Base-by-base conservation (phyloP, 108 stramenopile species). In the Pseudonitzschia multiseries region DNA sequence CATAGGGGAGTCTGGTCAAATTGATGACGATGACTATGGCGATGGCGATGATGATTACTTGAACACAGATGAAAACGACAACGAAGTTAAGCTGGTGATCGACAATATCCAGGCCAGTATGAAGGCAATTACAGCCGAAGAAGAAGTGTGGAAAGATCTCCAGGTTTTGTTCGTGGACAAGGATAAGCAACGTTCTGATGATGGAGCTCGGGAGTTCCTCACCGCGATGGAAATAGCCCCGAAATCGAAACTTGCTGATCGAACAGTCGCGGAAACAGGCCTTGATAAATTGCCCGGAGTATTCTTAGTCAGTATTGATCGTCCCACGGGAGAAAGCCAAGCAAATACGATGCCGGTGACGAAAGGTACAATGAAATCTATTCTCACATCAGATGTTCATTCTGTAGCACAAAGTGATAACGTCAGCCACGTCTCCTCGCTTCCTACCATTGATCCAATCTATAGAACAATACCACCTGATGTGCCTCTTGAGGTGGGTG, bases 281-380 rank as follows among this genome's bases (percentile, higher is more conserved):
- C 63, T 92, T 13, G 74, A 82, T 69, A 91, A 88, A 56, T 72
- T 89, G 13, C 77, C 87, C 18, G 93, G 90, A 12, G 69, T 92
- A 1, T 84, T 86, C 56, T 70, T 95, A n/a, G 85, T 95, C 29
- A 79, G 79, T 44, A 86, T 95, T 67, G 93, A 95, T 65, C 80
- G 93, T 21, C 93, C 91, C n/a, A 63, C 72, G 15, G 41, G 43
- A 36, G 51, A 33, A 41, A 66, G 22, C n/a, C 48, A 27, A 9
- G 26, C 12, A 0, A 66, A 12, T 61, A 29, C 59, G 31, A 61
- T 24, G 28, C 6, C 22, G 8, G 59, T 61, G 59, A 61, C 24
- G 29, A 61, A 24, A 0, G 32, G 17, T 29, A 29, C 26, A 4
- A 29, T 61, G 59, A 61, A 17, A 29, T 8, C 22, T 10, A 29